Evolutionary conservation across 164 flowering plant genomes (phyloP), one percentile per base, ranked within the genome.

Genomic region (Buxus sempervirens): DNA sequence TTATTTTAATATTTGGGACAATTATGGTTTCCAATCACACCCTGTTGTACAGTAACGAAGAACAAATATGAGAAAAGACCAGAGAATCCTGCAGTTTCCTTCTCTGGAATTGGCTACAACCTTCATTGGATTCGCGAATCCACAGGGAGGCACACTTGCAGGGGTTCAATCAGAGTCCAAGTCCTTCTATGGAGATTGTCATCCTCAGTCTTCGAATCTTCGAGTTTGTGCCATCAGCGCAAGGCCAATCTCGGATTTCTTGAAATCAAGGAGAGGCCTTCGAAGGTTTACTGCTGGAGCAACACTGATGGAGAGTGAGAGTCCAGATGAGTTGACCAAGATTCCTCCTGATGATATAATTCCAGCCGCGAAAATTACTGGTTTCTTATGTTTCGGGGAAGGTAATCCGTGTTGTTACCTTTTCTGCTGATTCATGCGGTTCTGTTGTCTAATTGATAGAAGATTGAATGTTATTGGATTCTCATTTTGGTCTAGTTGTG

Each of bases 291-390:
- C 85, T 1, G 79, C 80, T 7, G 76, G 84, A 5, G 67, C 88
- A 9, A 55, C 85, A 92, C 38, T 82, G 21, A 74, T 82, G 9
- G 68, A 80, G 70, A 78, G 63, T 28, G 88, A 84, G 56, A 69
- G 65, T 32, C 79, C 84, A 19, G 89, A 83, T 55, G 81, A 77
- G 45, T 49, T 72, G 25, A 82, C 88, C 5, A 79, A 79, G 67
- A 87, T 88, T 69, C 96, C 86, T 12, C 87, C 88, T 5, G 98
- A 95, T 78, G 68, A 86, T 70, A 81, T 97, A 38, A 78, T 95
- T 67, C 98, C 99, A 4, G 99, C 99, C 0, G 92, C 99, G 0
- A 86, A 92, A 13, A 95, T 95, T 58, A 92, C 98, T 38, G 98
- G 98, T 0, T 95, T 95, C 69, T 73, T 95, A 10, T 98, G 99